phyloP scores from a whole-genome alignment of 345 rosid species.

The Eucalyptus camaldulensis region DNA sequence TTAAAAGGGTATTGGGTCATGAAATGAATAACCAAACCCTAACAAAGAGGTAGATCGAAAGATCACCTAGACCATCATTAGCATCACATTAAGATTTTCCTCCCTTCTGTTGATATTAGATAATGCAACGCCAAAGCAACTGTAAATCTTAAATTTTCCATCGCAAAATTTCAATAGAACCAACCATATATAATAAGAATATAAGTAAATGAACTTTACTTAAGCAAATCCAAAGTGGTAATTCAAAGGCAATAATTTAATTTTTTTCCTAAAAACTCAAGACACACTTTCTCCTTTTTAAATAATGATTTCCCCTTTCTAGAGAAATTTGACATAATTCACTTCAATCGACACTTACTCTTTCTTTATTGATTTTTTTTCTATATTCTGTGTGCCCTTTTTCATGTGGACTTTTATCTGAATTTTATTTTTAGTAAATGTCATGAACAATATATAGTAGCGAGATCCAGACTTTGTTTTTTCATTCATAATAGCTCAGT shows the following conservation, averaged over 20 bases:
- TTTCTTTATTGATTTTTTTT: background rate
- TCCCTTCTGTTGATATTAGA: background rate
- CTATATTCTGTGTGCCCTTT: background rate
- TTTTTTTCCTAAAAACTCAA: no score
- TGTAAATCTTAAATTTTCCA: no score
- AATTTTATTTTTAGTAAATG: no score
- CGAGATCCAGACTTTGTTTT: background rate
- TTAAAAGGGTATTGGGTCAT: background rate
- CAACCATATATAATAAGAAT: no score
- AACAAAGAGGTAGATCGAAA: background rate
- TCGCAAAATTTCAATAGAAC: no score
- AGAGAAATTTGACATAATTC: background rate
- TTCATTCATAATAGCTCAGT: background rate
- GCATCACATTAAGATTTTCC: background rate
- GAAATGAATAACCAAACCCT: background rate
- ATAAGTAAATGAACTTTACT: no score
- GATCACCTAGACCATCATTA: background rate
- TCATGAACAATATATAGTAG: background rate
- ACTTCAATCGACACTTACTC: background rate
- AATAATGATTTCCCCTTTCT: no score
- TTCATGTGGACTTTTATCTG: background rate
- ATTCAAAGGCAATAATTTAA: no score
- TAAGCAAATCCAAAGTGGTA: no score
- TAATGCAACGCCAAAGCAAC: no score
- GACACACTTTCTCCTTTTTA: no score